Base-by-base conservation (phyloP, 345 rosid genomes). In the Sisymbrium altissimum region DNA sequence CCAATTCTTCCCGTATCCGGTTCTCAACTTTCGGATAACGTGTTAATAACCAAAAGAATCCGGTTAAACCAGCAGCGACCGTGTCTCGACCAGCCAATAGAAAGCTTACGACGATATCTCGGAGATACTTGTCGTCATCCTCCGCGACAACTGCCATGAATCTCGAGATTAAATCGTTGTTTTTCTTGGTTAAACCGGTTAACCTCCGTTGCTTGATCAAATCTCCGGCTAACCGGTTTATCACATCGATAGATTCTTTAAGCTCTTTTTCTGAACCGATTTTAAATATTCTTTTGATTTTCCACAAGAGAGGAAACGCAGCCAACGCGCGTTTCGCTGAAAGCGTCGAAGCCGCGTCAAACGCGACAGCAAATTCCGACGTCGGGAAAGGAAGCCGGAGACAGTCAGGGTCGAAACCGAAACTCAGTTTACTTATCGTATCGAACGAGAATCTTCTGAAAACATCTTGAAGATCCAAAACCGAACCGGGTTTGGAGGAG, bases 1-100 rank as follows among this genome's bases (percentile, higher is more conserved):
- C 77, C 15, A 81, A 48, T 48, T 90, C 97, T 58, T 73, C 84
- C 18, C 74, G 64, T 15, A 90, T 86, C 48, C 76, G 67, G 33
- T 82, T 76, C 62, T 83, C 86, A 0, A 86, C 88, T 32, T 81
- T 68, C 0, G 84, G 88, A 32, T 88, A 66, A 41, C 75, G 81
- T 13, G 84, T 79, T 18, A 86, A 48, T 75, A 90, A 46, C 89
- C 86, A 86, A 64, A 88, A 86, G 55, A 88, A 85, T 46, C 87
- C 81, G 4, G 97, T 88, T 33, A 90, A 72, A 15, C 82, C 93
- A 0, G 93, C 62, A 0, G 91, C 91, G 2, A 88, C 89, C 13
- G 93, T 88, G 84, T 90, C 97, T 1, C 97, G 83, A 30, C 97
- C 97, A 0, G 97, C 97, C 35, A 90, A 74, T 3, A 90, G 66